phyloP scores from a whole-genome alignment of 768 basidiomycete species.

The Galerina marginata region DNA sequence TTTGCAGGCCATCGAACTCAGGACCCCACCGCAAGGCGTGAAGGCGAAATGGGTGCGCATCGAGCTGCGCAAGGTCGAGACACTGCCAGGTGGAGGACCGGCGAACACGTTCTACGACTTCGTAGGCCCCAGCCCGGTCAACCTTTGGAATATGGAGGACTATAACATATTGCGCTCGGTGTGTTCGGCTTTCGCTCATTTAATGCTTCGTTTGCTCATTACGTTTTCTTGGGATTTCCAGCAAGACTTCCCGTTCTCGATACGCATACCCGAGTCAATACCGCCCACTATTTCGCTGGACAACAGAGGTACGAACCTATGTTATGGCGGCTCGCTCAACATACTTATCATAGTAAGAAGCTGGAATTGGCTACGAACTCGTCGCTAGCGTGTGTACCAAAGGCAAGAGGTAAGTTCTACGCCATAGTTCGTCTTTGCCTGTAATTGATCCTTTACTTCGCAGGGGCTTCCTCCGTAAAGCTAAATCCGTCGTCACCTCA shows the following conservation, averaged over 20 bases:
- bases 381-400: slow-evolving; percentile 86
- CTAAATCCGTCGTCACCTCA: slow-evolving; percentile 72
- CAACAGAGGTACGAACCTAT: slow-evolving; percentile 58
- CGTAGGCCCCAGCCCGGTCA: slow-evolving; percentile 82
- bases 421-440: neutral
- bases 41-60: slow-evolving; percentile 94
- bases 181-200: slow-evolving; percentile 30
- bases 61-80: slow-evolving; percentile 91
- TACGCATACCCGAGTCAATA: slow-evolving; percentile 91
- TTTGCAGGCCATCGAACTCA: slow-evolving; percentile 81
- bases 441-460: slow-evolving; percentile 1
- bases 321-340: neutral
- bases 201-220: slow-evolving; percentile 10
- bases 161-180: slow-evolving; percentile 74
- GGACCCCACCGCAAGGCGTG: slow-evolving; percentile 72
- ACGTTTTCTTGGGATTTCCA: slow-evolving; percentile 31
- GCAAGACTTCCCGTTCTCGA: slow-evolving; percentile 90
- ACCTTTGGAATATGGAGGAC: slow-evolving; percentile 85
- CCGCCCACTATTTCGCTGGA: slow-evolving; percentile 87
- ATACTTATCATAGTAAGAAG: slow-evolving; percentile 35
- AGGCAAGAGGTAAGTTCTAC: slow-evolving; percentile 74
- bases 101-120: slow-evolving; percentile 78
- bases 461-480: slow-evolving; percentile 84
- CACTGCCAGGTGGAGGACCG: slow-evolving; percentile 70
- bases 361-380: slow-evolving; percentile 89